Percentiles rank a stretch among this genome's conserved stretches.
phyloP scores from a whole-genome alignment of 1,284 basidiomycete genomes.

The Hortiboletus rubellus region DNA sequence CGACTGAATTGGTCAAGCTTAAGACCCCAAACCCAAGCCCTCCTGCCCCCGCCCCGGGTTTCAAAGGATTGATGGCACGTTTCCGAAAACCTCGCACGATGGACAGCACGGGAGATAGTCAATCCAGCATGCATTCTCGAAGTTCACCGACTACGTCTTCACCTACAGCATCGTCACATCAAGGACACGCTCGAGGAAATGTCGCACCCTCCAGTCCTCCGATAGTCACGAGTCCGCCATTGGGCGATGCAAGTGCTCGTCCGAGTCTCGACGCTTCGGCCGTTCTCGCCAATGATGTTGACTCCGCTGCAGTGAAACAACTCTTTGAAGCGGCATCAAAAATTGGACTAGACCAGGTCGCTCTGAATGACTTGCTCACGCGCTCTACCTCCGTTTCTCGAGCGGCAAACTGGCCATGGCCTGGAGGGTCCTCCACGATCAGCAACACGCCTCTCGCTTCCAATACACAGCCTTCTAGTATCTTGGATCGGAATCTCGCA shows the following conservation, averaged over 20 bases:
- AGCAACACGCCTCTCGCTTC: conserved; percentile 19
- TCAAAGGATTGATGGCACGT: conserved; percentile 77
- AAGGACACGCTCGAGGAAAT: conserved; percentile 31
- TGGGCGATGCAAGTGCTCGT: conserved; percentile 21
- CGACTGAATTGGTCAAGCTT: conserved; percentile 51
- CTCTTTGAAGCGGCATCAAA: conserved; percentile 72
- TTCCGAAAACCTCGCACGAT: conserved; percentile 64
- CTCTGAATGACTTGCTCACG: conserved; percentile 65
- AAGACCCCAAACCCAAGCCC: conserved; percentile 56
- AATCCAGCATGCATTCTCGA: conserved; percentile 34
- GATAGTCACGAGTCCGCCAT: background rate
- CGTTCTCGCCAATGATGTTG: conserved; percentile 18
- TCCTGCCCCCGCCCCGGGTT: conserved; percentile 67
- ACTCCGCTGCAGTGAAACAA: conserved; percentile 53
- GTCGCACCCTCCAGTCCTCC: conserved; percentile 12
- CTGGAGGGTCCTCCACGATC: conserved; percentile 40
- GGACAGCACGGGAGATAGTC: conserved; percentile 33
- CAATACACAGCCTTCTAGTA: conserved; percentile 11
- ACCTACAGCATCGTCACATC: conserved; percentile 35
- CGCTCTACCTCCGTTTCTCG: conserved; percentile 68
- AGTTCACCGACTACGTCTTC: conserved; percentile 33
- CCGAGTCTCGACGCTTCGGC: conserved; percentile 29
- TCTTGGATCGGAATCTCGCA: conserved; percentile 28
- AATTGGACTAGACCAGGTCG: conserved; percentile 70
- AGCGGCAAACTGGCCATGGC: conserved; percentile 42